Conservation (phyloP, 208 protist species). For the Crithidia acanthocephali region DNA sequence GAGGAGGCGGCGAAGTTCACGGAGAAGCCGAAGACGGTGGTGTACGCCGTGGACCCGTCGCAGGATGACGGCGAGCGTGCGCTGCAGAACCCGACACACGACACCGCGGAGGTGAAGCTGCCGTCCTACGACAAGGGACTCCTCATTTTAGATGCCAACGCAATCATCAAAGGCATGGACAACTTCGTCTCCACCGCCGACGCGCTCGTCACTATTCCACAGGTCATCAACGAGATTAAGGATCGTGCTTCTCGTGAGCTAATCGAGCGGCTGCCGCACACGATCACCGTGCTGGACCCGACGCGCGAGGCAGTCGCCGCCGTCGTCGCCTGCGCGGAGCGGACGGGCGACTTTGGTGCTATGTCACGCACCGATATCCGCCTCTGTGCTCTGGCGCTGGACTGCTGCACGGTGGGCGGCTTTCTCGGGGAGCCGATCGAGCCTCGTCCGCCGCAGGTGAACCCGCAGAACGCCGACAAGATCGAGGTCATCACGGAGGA, state of each 20-base stretch:
- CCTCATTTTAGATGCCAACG: conserved; percentile 87
- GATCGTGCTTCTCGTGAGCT: conserved; percentile 73
- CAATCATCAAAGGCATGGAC: conserved; percentile 89
- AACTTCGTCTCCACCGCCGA: conserved; percentile 70
- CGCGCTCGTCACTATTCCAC: conserved; percentile 80
- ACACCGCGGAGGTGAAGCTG: conserved; percentile 42
- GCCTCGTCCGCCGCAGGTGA: conserved; percentile 61
- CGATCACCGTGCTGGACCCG: conserved; percentile 73
- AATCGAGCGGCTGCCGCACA: conserved; percentile 71
- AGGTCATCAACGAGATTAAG: conserved; percentile 86
- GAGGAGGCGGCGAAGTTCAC: conserved; percentile 36
- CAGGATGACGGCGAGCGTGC: conserved; percentile 30
- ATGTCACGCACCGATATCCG: conserved; percentile 93
- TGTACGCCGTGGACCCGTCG: conserved; percentile 36
- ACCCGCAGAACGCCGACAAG: conserved; percentile 47
- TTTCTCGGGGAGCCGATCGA: conserved; percentile 55
- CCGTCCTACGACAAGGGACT: conserved; percentile 73
- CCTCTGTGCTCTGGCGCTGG: conserved; percentile 83
- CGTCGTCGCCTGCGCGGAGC: conserved; percentile 77
- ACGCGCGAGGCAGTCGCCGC: conserved; percentile 53
- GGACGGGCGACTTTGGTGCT: conserved; percentile 90
- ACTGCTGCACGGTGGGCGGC: conserved; percentile 65
- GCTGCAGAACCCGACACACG: conserved; percentile 39
- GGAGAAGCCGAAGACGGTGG: conserved; percentile 32
- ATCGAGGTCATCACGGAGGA: conserved; percentile 47